Conservation (phyloP, 768 basidiomycete genomes). For the Boletus tylopilopsis region DNA sequence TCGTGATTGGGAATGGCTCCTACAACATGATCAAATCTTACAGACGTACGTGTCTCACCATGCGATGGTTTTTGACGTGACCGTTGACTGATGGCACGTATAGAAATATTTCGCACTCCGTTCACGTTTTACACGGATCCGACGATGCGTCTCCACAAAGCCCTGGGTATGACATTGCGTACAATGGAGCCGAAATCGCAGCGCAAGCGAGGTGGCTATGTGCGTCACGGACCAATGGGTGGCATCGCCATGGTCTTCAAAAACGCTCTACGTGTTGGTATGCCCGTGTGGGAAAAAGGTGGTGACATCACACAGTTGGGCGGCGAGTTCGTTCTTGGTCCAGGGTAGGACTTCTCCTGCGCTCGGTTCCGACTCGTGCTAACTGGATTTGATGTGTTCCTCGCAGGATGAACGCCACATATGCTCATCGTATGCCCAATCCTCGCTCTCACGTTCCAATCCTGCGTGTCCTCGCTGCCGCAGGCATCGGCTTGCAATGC, state of each 20-base stretch:
- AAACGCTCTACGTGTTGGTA: conserved; percentile 65
- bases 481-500: conserved; percentile 39
- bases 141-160: conserved; percentile 57
- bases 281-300: conserved; percentile 80
- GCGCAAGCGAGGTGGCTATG: conserved; percentile 52
- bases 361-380: background rate
- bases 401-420: conserved; percentile 58
- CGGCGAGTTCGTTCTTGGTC: conserved; percentile 81
- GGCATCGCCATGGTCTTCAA: conserved; percentile 73
- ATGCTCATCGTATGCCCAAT: conserved; percentile 82
- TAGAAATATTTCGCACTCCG: conserved; percentile 66
- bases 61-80: background rate
- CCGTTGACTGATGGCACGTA: background rate
- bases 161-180: conserved; percentile 70
- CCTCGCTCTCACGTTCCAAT: conserved; percentile 75
- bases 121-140: conserved; percentile 83
- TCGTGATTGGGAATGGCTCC: conserved; percentile 79
- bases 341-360: conserved; percentile 48
- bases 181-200: conserved; percentile 41
- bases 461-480: conserved; percentile 58
- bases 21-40: conserved; percentile 75
- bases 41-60: conserved; percentile 40
- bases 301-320: conserved; percentile 79
- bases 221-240: conserved; percentile 59
- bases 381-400: background rate